These are phyloP conservation scores for Ophiostoma sp. DNA, from an alignment of 2,329 filamentous ascomycete genomes.

Conservation along the genomic window DNA sequence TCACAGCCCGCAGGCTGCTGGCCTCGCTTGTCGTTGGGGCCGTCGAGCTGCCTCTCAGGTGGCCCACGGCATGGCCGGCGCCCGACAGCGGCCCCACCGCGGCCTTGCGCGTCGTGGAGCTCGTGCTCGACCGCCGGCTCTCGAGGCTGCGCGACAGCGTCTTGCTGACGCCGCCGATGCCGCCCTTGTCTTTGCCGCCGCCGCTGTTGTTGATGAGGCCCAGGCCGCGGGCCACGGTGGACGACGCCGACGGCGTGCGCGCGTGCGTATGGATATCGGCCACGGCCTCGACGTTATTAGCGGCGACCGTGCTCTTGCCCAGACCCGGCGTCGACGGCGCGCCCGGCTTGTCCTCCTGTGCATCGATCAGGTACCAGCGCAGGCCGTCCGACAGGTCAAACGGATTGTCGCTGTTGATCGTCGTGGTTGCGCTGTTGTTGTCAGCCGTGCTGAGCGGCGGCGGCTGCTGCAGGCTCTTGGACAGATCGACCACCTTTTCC, in stretches of 20 bases:
- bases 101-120: slow-evolving; percentile 76
- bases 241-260: slow-evolving; percentile 34
- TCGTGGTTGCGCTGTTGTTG: slow-evolving; percentile 51
- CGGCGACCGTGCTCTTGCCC: slow-evolving; percentile 84
- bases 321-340: slow-evolving; percentile 89
- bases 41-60: not conserved
- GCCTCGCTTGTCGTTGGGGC: slow-evolving; percentile 46
- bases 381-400: slow-evolving; percentile 94
- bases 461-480: slow-evolving; percentile 58
- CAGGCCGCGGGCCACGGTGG: slow-evolving; percentile 17
- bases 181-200: slow-evolving; percentile 42
- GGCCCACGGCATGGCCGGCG: not conserved
- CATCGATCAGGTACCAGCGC: slow-evolving; percentile 94
- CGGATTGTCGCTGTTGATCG: slow-evolving; percentile 62
- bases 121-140: slow-evolving; percentile 81
- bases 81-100: slow-evolving; percentile 37
- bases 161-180: slow-evolving; percentile 66
- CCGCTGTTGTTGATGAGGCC: slow-evolving; percentile 1
- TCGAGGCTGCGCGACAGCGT: slow-evolving; percentile 83
- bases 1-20: slow-evolving; percentile 46
- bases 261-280: slow-evolving; percentile 60
- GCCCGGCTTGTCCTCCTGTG: slow-evolving; percentile 83
- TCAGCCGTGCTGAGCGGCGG: not conserved
- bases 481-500: slow-evolving; percentile 87
- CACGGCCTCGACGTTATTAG: slow-evolving; percentile 78